A percentile compares a stretch with the other conserved stretches of the same genome.
Evolutionary conservation across 2,329 filamentous ascomycete species (phyloP).

Genomic region (Aureobasidium sp.): DNA sequence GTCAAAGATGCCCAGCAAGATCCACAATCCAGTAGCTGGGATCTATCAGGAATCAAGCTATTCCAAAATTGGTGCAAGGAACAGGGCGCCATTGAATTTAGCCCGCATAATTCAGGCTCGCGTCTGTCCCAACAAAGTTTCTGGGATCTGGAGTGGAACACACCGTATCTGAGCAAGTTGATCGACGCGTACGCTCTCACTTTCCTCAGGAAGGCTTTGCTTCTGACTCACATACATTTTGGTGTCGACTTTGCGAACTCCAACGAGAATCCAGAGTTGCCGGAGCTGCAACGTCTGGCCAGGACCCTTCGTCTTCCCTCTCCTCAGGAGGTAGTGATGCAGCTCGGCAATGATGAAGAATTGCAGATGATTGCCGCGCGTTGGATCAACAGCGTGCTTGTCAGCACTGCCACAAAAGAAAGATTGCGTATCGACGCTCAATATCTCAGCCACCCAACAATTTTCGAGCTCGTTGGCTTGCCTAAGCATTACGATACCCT

Average conservation of each 20-base stretch:
- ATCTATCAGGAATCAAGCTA: background rate
- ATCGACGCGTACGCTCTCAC: constrained; percentile 73
- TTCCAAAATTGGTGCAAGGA: constrained; percentile 9
- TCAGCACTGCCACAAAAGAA: constrained; percentile 25
- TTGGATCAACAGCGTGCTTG: constrained; percentile 62
- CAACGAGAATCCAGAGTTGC: constrained; percentile 23
- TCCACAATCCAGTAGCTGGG: constrained; percentile 8
- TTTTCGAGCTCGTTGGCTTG: constrained; percentile 88
- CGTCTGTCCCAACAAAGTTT: background rate
- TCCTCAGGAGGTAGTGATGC: constrained; percentile 69
- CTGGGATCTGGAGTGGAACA: background rate
- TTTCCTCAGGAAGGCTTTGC: constrained; percentile 77
- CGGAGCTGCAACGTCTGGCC: constrained; percentile 74
- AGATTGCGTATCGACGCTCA: constrained; percentile 34
- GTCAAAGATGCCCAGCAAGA: background rate
- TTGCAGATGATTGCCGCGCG: constrained; percentile 51
- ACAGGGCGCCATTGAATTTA: background rate
- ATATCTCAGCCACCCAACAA: constrained; percentile 70
- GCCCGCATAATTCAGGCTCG: background rate
- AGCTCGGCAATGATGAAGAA: constrained; percentile 40
- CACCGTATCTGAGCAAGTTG: background rate
- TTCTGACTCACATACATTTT: constrained; percentile 81
- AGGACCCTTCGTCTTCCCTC: constrained; percentile 68
- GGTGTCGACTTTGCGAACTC: constrained; percentile 76
- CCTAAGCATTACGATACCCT: constrained; percentile 87